Conservation (phyloP, 257 asterid species). For the Mitragyna speciosa region DNA sequence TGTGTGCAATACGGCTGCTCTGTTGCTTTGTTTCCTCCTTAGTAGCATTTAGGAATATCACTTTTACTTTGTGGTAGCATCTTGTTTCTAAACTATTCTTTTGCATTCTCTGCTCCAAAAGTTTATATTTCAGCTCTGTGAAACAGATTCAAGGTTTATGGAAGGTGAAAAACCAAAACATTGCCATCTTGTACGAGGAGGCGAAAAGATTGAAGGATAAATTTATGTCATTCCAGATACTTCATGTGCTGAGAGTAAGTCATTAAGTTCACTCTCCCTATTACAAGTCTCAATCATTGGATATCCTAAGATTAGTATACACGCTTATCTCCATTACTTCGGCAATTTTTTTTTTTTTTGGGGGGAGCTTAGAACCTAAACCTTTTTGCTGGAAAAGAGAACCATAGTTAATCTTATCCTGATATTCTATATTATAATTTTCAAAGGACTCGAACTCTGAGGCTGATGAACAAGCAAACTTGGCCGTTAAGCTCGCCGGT, state of each 20-base stretch:
- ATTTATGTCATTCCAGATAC: conserved; percentile 66
- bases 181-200: conserved; percentile 59
- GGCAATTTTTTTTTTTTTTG: not conserved
- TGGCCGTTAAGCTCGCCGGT: conserved; percentile 89
- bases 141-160: conserved; percentile 80
- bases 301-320: not conserved
- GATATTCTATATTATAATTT: conserved; percentile 15
- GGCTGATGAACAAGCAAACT: conserved; percentile 92
- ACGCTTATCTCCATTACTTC: not conserved
- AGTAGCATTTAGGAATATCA: not conserved
- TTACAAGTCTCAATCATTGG: not conserved
- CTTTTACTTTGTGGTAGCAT: not conserved
- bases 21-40: not conserved
- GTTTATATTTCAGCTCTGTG: not conserved
- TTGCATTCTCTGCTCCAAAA: not conserved
- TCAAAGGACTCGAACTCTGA: conserved; percentile 82
- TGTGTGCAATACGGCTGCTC: not conserved
- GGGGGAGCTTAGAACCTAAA: not conserved
- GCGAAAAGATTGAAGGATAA: conserved; percentile 76
- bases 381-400: not conserved
- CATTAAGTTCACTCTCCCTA: conserved; percentile 2
- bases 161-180: conserved; percentile 85
- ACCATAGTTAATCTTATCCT: not conserved
- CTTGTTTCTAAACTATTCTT: not conserved
- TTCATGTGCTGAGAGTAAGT: conserved; percentile 74